Evolutionary conservation across 2,329 filamentous ascomycete genomes (phyloP).

Genomic region (Coleophoma cylindrospora): DNA sequence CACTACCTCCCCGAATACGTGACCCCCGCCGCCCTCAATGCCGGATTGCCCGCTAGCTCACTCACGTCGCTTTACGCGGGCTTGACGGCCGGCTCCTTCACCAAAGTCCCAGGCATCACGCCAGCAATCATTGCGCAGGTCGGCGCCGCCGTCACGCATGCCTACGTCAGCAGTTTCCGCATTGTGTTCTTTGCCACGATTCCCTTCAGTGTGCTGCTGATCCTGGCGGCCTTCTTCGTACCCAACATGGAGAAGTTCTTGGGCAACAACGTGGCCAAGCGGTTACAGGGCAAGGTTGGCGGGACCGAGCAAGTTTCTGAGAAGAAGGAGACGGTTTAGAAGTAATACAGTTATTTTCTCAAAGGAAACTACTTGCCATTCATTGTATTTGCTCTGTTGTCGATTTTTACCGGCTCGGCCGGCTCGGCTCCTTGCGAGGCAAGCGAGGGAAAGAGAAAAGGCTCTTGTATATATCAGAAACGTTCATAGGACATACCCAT

Average conservation of each 20-base stretch:
- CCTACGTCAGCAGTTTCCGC: conserved; percentile 28
- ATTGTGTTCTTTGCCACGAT: conserved; percentile 31
- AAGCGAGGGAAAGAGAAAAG: no score
- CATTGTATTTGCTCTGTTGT: no score
- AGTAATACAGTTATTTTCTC: not conserved
- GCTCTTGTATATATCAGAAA: no score
- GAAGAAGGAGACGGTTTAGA: not conserved
- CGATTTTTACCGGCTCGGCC: no score
- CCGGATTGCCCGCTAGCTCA: conserved; percentile 31
- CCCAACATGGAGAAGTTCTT: conserved; percentile 30
- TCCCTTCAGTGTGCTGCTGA: conserved; percentile 27
- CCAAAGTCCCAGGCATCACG: conserved; percentile 25
- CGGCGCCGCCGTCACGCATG: conserved; percentile 25
- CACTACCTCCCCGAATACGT: conserved; percentile 26
- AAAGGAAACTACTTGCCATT: no score
- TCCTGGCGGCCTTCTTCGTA: conserved; percentile 25
- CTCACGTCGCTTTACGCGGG: conserved; percentile 29
- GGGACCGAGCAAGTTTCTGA: not conserved
- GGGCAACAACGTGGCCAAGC: conserved; percentile 28
- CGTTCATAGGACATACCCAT: no score
- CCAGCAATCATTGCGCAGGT: conserved; percentile 24
- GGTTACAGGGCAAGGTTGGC: conserved; percentile 18
- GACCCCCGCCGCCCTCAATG: conserved; percentile 27
- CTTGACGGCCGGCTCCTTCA: conserved; percentile 25
- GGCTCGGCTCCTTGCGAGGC: no score